Evolutionary conservation across 345 rosid genomes (phyloP).

Genomic region (Salix dunnii): DNA sequence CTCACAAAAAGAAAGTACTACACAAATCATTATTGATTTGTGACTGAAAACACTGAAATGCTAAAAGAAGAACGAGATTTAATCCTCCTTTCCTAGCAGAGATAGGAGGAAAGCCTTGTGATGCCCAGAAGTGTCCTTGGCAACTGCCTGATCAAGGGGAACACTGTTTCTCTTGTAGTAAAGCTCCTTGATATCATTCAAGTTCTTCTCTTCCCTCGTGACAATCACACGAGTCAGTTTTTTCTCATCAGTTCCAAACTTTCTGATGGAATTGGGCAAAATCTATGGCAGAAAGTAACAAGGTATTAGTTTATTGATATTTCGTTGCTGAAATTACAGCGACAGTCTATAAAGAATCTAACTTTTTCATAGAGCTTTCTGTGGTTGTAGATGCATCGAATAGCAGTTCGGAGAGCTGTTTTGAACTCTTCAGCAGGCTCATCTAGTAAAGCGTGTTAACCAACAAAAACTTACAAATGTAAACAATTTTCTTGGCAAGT

Average conservation of each 20-base stretch:
- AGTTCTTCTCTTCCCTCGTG: conserved; percentile 58
- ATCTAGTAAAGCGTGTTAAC: conserved; percentile 7
- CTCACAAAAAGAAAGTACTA: background rate
- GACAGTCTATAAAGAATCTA: background rate
- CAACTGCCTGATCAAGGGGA: conserved; percentile 45
- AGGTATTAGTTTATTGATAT: background rate
- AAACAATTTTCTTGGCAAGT: background rate
- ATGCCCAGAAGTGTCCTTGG: conserved; percentile 56
- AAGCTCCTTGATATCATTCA: conserved; percentile 47
- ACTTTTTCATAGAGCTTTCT: conserved; percentile 27
- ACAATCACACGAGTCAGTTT: conserved; percentile 46
- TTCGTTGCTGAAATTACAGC: background rate
- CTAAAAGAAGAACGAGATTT: background rate
- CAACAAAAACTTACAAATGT: background rate
- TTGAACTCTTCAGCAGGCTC: conserved; percentile 23
- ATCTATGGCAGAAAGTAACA: conserved; percentile 23
- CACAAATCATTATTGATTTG: background rate
- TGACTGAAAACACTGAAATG: background rate
- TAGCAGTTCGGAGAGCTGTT: conserved; percentile 15
- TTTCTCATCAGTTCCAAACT: conserved; percentile 46
- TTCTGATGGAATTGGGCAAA: conserved; percentile 35
- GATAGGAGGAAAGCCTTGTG: conserved; percentile 51
- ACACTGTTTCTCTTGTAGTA: conserved; percentile 58
- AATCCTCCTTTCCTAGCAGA: conserved; percentile 46
- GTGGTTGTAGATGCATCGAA: conserved; percentile 23